These are phyloP conservation scores for Hyaloperonospora arabidopsidis DNA, from an alignment of 352 stramenopile genomes.

Conservation along the genomic window DNA sequence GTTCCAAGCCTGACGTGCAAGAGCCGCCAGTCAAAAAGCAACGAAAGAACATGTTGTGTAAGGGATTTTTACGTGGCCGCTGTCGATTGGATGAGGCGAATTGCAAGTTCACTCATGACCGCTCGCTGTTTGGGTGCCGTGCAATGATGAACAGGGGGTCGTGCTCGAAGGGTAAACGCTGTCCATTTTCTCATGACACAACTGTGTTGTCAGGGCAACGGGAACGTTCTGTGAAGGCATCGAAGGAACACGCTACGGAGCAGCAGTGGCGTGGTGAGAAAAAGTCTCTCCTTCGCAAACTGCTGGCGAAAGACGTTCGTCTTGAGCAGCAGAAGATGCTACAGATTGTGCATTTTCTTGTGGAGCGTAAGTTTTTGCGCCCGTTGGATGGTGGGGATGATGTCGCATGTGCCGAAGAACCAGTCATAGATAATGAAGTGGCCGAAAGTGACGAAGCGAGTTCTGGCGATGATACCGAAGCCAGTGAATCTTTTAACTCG, in stretches of 20 bases:
- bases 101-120: constrained; percentile 72
- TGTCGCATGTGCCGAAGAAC: constrained; percentile 7
- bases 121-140: constrained; percentile 48
- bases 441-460: constrained; percentile 14
- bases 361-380: constrained; percentile 52
- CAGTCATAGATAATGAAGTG: constrained; percentile 18
- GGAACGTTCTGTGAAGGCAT: constrained; percentile 25
- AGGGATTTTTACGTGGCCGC: constrained; percentile 57
- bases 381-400: constrained; percentile 9
- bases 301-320: constrained; percentile 65
- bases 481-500: constrained; percentile 22
- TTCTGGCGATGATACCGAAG: constrained; percentile 6
- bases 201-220: constrained; percentile 24
- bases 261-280: constrained; percentile 59
- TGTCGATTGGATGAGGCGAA: constrained; percentile 43
- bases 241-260: constrained; percentile 39
- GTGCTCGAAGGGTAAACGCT: constrained; percentile 51
- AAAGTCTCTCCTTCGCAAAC: constrained; percentile 60
- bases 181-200: constrained; percentile 53
- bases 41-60: constrained; percentile 45
- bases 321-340: constrained; percentile 68
- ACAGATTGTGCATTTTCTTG: constrained; percentile 62
- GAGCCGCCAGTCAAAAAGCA: constrained; percentile 36
- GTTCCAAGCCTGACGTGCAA: neutral
- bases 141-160: constrained; percentile 45